Base-by-base conservation (phyloP, 2,329 filamentous ascomycete genomes). In the Malbranchea cinnamomea region DNA sequence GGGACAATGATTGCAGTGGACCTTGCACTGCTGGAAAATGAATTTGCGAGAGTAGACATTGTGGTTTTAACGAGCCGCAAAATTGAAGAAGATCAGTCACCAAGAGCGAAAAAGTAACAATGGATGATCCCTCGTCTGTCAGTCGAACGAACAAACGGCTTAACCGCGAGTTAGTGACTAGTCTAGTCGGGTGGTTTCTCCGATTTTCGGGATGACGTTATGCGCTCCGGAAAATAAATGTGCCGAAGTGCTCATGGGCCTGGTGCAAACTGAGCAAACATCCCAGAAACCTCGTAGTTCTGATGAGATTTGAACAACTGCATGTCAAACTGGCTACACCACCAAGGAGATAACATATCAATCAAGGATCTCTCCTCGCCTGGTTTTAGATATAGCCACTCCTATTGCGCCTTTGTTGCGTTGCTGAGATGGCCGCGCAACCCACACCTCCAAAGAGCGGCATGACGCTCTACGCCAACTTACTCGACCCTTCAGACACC, bases 391-490 rank as follows among this genome's bases (percentile, higher is more conserved):
- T n/a, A n/a, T n/a, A n/a, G n/a, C n/a, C n/a, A n/a, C n/a, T n/a
- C n/a, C 23, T 18, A 6, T 10, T 11, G 10, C n/a, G 9, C 12
- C 12, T 17, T 12, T 19, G 14, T 24, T 7, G 12, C 13, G n/a
- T 14, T 26, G 31, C 15, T 30, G 35, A 20, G 15, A 57, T 57
- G 50, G 39, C 30, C 22, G 27, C 32, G 15, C 33, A 28, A 11
- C 27, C 33, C 16, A 28, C 31, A 12, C 28, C 32, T 5, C 28
- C 34, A 5, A 37, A 47, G 2, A 49, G 49, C 36, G 55, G 60
- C 33, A 62, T 83, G 41, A 85, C 81, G 11, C 71, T 91, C 4
- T 93, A 93, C 51, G 84, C 81, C 32, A 81, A 91, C 52, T 68
- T 92, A 24, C 71, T 89, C 39, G 77, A 82, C 44, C 53, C 58